Percentiles rank a stretch among this genome's conserved stretches.
Conservation (phyloP, 495 filamentous ascomycete genomes). For the Terfezia boudieri region DNA sequence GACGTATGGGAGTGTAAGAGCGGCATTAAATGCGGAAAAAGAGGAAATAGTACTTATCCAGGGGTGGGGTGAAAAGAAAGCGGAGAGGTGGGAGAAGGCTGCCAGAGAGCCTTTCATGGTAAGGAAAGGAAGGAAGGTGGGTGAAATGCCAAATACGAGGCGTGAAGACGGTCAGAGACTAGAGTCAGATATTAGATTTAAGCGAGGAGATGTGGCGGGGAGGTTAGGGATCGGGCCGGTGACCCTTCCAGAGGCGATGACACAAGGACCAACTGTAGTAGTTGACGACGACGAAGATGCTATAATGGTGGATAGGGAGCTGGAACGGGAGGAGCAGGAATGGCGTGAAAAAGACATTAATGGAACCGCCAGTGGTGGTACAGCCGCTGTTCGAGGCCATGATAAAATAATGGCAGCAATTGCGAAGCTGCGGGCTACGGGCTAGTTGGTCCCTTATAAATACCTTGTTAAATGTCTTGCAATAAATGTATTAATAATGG, state of each 20-base stretch:
- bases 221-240: constrained; percentile 23
- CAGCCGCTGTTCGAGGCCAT: constrained; percentile 19
- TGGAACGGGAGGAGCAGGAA: constrained; percentile 2
- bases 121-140: constrained; percentile 25
- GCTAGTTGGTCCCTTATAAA: too few species aligned
- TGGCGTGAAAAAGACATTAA: constrained; percentile 1
- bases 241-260: constrained; percentile 11
- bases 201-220: constrained; percentile 19
- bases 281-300: constrained; percentile 22
- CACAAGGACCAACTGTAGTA: constrained; percentile 6
- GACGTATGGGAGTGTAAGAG: constrained; percentile 66
- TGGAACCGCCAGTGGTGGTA: neutral
- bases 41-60: constrained; percentile 63
- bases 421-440: constrained; percentile 25
- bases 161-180: neutral
- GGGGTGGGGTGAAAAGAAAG: constrained; percentile 93
- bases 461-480: too few species aligned
- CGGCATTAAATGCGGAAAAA: constrained; percentile 65
- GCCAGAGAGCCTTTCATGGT: constrained; percentile 69
- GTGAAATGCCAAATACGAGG: constrained; percentile 12
- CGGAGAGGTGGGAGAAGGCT: constrained; percentile 54
- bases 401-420: constrained; percentile 36
- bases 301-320: constrained; percentile 26
- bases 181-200: neutral
- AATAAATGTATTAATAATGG: too few species aligned